Percentiles rank a stretch among this genome's conserved stretches.
phyloP scores from a whole-genome alignment of 2,329 filamentous ascomycete species.

The Colletotrichum plurivorum region DNA sequence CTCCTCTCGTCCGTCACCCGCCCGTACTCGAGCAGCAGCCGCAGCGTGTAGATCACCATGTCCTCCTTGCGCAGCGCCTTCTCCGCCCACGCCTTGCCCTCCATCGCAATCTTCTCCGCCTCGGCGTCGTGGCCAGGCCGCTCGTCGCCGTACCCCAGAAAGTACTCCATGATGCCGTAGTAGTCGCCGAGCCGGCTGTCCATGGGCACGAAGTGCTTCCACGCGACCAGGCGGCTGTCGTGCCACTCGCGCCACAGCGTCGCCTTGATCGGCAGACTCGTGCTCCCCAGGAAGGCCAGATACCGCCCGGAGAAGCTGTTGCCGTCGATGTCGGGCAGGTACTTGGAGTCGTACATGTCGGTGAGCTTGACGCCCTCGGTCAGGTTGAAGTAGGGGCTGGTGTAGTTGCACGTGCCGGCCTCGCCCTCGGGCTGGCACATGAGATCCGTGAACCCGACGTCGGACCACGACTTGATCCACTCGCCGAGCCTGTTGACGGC shows the following conservation, averaged over 20 bases:
- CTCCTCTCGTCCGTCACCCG: slow-evolving; percentile 66
- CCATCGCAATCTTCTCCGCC: slow-evolving; percentile 75
- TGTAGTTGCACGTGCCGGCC: slow-evolving; percentile 62
- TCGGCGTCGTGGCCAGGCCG: slow-evolving; percentile 65
- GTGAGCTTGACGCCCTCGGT: slow-evolving; percentile 58
- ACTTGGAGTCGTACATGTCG: slow-evolving; percentile 75
- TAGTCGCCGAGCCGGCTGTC: slow-evolving; percentile 81
- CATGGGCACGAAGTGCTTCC: slow-evolving; percentile 87
- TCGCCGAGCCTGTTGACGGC: slow-evolving; percentile 59
- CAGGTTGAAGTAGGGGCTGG: slow-evolving; percentile 59
- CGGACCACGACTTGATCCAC: slow-evolving; percentile 65
- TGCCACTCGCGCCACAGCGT: slow-evolving; percentile 88
- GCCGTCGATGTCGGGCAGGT: slow-evolving; percentile 83
- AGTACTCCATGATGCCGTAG: slow-evolving; percentile 82
- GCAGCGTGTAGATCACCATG: slow-evolving; percentile 79
- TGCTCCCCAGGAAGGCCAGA: slow-evolving; percentile 77
- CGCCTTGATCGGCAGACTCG: slow-evolving; percentile 81
- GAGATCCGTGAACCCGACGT: slow-evolving; percentile 69
- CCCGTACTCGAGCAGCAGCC: slow-evolving; percentile 76
- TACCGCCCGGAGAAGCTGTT: slow-evolving; percentile 80
- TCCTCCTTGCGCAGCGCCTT: slow-evolving; percentile 78
- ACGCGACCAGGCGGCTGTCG: slow-evolving; percentile 79
- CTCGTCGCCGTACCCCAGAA: slow-evolving; percentile 70
- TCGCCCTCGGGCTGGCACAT: slow-evolving; percentile 61
- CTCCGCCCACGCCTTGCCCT: slow-evolving; percentile 78